These are phyloP conservation scores for Candida ovalis DNA, from an alignment of 805 yeast species.

Conservation along the genomic window DNA sequence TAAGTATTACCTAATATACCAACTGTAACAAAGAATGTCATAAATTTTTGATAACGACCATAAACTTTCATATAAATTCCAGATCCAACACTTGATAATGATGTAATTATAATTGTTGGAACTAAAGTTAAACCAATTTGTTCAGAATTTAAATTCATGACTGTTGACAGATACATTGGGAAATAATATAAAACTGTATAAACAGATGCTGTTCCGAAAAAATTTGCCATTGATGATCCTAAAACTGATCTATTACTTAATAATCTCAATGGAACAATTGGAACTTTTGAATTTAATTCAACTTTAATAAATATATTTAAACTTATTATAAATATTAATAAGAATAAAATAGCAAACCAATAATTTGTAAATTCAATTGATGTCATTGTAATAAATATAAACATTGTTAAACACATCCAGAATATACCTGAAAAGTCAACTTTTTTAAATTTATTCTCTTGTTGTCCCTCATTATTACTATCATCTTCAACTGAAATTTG, in stretches of 20 bases:
- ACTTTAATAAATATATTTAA: constrained; percentile 16
- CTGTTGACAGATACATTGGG: constrained; percentile 60
- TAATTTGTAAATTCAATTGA: constrained; percentile 40
- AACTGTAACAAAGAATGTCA: constrained; percentile 38
- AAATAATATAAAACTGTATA: constrained; percentile 49
- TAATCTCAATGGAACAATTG: constrained; percentile 58
- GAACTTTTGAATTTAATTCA: constrained; percentile 36
- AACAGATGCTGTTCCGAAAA: constrained; percentile 52
- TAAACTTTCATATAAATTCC: constrained; percentile 63
- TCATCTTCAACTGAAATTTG: constrained; percentile 25
- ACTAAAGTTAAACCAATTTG: constrained; percentile 56
- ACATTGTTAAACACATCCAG: constrained; percentile 30
- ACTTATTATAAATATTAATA: constrained; percentile 4
- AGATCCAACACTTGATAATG: constrained; percentile 58
- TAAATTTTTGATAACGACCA: constrained; percentile 52
- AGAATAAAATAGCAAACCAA: constrained; percentile 36
- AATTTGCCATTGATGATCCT: constrained; percentile 61
- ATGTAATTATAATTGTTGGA: constrained; percentile 57
- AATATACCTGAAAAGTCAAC: constrained; percentile 47
- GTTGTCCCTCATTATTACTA: constrained; percentile 22
- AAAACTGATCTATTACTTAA: constrained; percentile 55
- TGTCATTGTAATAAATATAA: constrained; percentile 32
- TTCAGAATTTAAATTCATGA: constrained; percentile 47
- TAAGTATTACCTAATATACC: constrained; percentile 41
- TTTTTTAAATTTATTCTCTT: constrained; percentile 42